Percentiles rank a stretch among this genome's conserved stretches.
phyloP scores from a whole-genome alignment of 805 yeast species.

The Metschnikowia amazonensis region DNA sequence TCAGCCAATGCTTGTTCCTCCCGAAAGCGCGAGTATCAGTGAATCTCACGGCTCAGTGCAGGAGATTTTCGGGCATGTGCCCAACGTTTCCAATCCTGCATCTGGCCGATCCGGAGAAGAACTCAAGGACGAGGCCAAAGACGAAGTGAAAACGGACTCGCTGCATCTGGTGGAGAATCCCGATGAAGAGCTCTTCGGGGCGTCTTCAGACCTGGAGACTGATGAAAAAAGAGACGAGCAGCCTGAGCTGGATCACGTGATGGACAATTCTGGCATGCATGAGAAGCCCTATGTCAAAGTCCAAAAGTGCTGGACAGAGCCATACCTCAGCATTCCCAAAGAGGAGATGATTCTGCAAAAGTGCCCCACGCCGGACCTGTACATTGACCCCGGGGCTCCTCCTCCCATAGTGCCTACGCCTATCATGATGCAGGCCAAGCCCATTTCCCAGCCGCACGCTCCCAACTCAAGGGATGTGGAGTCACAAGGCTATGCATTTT shows the following conservation, averaged over 20 bases:
- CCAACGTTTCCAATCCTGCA: conserved; percentile 11
- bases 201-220: conserved; percentile 13
- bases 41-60: not conserved
- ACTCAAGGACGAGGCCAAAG: not conserved
- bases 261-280: not conserved
- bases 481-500: conserved; percentile 56
- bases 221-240: conserved; percentile 2
- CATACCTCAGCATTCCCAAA: conserved; percentile 49
- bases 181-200: conserved; percentile 19
- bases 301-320: not conserved
- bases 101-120: not conserved
- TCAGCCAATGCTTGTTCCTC: not conserved
- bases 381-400: conserved; percentile 84
- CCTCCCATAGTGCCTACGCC: conserved; percentile 56
- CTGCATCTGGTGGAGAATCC: conserved; percentile 4
- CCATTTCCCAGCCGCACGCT: not conserved
- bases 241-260: not conserved
- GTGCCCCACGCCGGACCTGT: conserved; percentile 22
- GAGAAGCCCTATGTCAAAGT: not conserved
- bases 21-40: not conserved
- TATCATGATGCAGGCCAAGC: conserved; percentile 25
- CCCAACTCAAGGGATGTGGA: not conserved
- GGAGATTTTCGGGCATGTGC: not conserved
- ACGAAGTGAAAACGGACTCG: not conserved
- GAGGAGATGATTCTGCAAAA: conserved; percentile 47